Evolutionary conservation across 2,329 filamentous ascomycete genomes (phyloP).

Genomic region (Zasmidium citrigriseum): DNA sequence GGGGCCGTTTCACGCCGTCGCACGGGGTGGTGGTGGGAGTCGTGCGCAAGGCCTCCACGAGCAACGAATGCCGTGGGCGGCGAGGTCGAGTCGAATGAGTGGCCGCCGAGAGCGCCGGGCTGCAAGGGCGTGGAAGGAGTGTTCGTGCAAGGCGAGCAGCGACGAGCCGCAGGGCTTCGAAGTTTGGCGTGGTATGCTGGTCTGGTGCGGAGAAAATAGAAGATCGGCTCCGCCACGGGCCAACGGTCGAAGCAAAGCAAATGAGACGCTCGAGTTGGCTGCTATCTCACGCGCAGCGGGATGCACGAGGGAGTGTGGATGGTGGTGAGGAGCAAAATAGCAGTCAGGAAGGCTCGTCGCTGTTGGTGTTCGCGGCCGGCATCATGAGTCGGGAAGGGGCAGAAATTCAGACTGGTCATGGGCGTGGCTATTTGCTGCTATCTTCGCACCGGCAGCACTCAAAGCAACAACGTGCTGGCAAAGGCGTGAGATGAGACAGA

Average conservation of each 20-base stretch:
- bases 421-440: too few species aligned
- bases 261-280: background rate
- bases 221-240: background rate
- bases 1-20: slow-evolving; percentile 1
- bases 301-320: too few species aligned
- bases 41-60: slow-evolving; percentile 5
- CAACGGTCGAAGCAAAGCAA: background rate
- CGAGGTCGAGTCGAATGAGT: slow-evolving; percentile 3
- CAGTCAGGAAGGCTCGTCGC: background rate
- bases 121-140: slow-evolving; percentile 12
- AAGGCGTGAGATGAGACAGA: background rate
- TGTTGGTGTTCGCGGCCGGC: background rate
- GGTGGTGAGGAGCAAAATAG: background rate
- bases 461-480: background rate
- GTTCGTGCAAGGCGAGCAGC: background rate
- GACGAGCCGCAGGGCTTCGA: background rate
- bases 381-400: background rate
- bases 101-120: slow-evolving; percentile 16
- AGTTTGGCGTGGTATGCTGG: background rate
- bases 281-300: background rate
- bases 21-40: background rate
- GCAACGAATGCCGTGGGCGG: background rate
- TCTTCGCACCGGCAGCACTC: background rate
- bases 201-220: background rate
- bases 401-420: background rate